phyloP scores from a whole-genome alignment of 2,329 filamentous ascomycete genomes.

The Massarina eburnea region DNA sequence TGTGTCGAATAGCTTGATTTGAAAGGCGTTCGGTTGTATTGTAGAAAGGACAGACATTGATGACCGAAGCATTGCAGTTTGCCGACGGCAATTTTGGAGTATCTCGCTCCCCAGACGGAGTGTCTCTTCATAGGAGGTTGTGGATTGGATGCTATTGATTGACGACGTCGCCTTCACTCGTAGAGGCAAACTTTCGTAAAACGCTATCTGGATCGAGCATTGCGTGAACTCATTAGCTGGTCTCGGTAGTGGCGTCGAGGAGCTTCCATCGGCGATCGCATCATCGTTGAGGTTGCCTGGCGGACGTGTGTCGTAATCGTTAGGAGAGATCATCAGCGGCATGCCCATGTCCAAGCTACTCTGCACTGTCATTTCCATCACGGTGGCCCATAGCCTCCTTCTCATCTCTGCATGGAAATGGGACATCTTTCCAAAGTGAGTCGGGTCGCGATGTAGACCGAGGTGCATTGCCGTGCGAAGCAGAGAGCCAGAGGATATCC shows the following conservation, averaged over 20 bases:
- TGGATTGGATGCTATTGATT: slow-evolving; percentile 35
- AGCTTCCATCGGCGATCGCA: slow-evolving; percentile 38
- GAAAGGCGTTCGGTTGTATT: slow-evolving; percentile 33
- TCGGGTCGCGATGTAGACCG: slow-evolving; percentile 46
- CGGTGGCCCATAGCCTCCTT: slow-evolving; percentile 30
- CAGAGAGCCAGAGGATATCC: slow-evolving; percentile 43
- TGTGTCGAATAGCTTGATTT: slow-evolving; percentile 55
- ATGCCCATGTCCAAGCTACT: slow-evolving; percentile 42
- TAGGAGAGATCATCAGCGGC: slow-evolving; percentile 38
- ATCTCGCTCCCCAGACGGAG: slow-evolving; percentile 30
- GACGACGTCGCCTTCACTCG: slow-evolving; percentile 39
- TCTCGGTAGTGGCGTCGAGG: slow-evolving; percentile 20
- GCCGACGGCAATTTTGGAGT: slow-evolving; percentile 21
- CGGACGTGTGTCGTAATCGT: slow-evolving; percentile 42
- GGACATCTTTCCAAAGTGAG: slow-evolving; percentile 37
- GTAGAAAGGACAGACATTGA: slow-evolving; percentile 4
- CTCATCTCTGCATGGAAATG: slow-evolving; percentile 43
- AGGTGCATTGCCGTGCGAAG: slow-evolving; percentile 45
- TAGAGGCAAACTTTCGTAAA: slow-evolving; percentile 38
- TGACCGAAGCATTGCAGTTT: slow-evolving; percentile 16
- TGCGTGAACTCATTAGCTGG: slow-evolving; percentile 34
- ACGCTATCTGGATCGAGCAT: slow-evolving; percentile 39
- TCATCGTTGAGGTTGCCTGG: slow-evolving; percentile 47
- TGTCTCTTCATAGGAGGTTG: slow-evolving; percentile 33
- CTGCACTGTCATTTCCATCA: slow-evolving; percentile 42